phyloP scores from a whole-genome alignment of 106 monocot genomes.

The Dendrobium chrysotoxum region DNA sequence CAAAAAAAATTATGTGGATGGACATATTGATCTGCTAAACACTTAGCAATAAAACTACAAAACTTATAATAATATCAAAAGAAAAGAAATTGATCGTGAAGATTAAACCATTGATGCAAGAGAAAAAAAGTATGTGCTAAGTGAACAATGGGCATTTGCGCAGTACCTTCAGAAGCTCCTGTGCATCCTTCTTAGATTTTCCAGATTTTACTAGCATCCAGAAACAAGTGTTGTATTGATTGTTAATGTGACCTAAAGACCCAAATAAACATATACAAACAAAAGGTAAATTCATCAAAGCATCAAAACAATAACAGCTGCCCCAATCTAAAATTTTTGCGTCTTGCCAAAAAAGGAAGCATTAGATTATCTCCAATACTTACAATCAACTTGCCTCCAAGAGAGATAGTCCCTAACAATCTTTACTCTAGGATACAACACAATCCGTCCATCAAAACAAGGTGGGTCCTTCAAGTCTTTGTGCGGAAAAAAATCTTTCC shows the following conservation, averaged over 20 bases:
- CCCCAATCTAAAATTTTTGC: neutral
- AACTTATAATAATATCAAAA: neutral
- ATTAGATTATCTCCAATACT: slow-evolving; percentile 20
- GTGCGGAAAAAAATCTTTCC: slow-evolving; percentile 82
- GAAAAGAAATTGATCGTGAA: neutral
- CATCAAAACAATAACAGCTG: neutral
- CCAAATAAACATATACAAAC: neutral
- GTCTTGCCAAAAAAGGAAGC: no score
- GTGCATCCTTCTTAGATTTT: slow-evolving; percentile 62
- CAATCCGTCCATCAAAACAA: slow-evolving; percentile 75
- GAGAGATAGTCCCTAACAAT: slow-evolving; percentile 73
- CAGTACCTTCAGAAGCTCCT: slow-evolving; percentile 57
- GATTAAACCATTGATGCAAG: neutral
- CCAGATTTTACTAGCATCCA: slow-evolving; percentile 97
- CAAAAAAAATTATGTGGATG: no score
- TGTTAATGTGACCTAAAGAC: slow-evolving; percentile 84
- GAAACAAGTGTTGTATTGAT: slow-evolving; percentile 94
- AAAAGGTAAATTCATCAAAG: neutral
- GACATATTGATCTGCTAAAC: neutral
- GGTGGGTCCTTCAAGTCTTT: slow-evolving; percentile 65
- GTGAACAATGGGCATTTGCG: neutral
- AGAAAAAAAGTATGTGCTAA: neutral
- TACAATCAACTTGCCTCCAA: slow-evolving; percentile 96
- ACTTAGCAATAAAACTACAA: neutral
- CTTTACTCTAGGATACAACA: slow-evolving; percentile 72